A percentile compares a stretch with the other conserved stretches of the same genome.
Evolutionary conservation across 192 early-diverging fungal species (phyloP).

Genomic region (Linderina pennispora): DNA sequence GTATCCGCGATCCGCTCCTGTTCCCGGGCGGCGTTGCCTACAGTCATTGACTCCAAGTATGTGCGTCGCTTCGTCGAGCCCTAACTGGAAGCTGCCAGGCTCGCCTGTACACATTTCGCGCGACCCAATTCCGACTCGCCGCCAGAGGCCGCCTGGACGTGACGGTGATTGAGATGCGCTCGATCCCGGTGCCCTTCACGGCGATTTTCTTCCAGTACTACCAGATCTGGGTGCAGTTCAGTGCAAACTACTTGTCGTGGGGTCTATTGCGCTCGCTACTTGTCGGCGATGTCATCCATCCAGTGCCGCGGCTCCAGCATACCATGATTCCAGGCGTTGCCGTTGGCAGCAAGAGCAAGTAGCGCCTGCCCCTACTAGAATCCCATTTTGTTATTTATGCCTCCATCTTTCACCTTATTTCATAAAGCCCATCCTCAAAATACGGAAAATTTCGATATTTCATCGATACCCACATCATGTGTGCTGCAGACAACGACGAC

Average conservation of each 20-base stretch:
- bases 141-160: constrained; percentile 28
- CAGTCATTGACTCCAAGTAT: constrained; percentile 9
- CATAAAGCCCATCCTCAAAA: too few species aligned
- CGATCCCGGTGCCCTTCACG: constrained; percentile 62
- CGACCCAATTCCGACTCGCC: constrained; percentile 38
- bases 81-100: constrained; percentile 33
- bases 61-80: constrained; percentile 37
- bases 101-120: constrained; percentile 33
- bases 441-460: too few species aligned
- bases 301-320: constrained; percentile 75
- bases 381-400: background rate
- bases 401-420: background rate
- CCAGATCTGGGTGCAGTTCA: constrained; percentile 73
- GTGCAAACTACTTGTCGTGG: constrained; percentile 72
- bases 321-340: constrained; percentile 60
- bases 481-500: too few species aligned
- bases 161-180: constrained; percentile 48
- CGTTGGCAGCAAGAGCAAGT: background rate
- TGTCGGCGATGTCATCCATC: constrained; percentile 71
- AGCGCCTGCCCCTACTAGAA: background rate
- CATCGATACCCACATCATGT: too few species aligned
- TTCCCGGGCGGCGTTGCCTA: constrained; percentile 72
- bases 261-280: constrained; percentile 69
- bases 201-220: constrained; percentile 92
- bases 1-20: constrained; percentile 79